Evolutionary conservation across 2,329 filamentous ascomycete genomes (phyloP).

Genomic region (Ilyonectria sp.): DNA sequence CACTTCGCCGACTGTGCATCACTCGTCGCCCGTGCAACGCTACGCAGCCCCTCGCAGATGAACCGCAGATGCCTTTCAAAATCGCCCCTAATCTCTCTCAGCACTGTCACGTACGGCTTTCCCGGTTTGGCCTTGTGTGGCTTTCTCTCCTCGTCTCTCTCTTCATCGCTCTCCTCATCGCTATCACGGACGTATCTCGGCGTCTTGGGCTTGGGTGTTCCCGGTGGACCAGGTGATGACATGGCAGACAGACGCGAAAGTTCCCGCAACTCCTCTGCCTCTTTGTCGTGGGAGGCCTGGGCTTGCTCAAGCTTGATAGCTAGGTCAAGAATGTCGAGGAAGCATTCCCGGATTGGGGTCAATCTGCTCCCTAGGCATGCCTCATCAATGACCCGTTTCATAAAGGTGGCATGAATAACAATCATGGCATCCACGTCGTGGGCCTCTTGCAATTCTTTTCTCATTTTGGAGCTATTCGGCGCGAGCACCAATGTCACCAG

Average conservation of each 20-base stretch:
- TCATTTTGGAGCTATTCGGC: conserved; percentile 71
- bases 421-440: conserved; percentile 89
- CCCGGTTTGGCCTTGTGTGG: conserved; percentile 42
- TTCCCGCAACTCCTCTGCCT: conserved; percentile 52
- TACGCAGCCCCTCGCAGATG: conserved; percentile 79
- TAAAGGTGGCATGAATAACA: conserved; percentile 74
- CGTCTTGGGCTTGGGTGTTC: conserved; percentile 38
- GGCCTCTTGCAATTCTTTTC: conserved; percentile 69
- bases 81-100: conserved; percentile 72
- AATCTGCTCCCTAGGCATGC: conserved; percentile 80
- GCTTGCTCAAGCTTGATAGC: conserved; percentile 78
- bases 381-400: conserved; percentile 75
- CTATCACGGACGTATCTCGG: conserved; percentile 47
- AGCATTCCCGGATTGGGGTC: conserved; percentile 77
- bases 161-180: conserved; percentile 53
- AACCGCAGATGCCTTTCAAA: conserved; percentile 79
- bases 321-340: conserved; percentile 84
- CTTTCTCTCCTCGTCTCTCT: conserved; percentile 51
- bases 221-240: conserved; percentile 34
- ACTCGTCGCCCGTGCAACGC: conserved; percentile 81
- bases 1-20: conserved; percentile 74
- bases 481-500: conserved; percentile 81
- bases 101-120: conserved; percentile 63
- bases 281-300: conserved; percentile 59
- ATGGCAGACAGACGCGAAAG: conserved; percentile 48